These are phyloP conservation scores for Neostapfia colusana DNA, from an alignment of 176 grass and related monocot genomes.

Conservation along the genomic window DNA sequence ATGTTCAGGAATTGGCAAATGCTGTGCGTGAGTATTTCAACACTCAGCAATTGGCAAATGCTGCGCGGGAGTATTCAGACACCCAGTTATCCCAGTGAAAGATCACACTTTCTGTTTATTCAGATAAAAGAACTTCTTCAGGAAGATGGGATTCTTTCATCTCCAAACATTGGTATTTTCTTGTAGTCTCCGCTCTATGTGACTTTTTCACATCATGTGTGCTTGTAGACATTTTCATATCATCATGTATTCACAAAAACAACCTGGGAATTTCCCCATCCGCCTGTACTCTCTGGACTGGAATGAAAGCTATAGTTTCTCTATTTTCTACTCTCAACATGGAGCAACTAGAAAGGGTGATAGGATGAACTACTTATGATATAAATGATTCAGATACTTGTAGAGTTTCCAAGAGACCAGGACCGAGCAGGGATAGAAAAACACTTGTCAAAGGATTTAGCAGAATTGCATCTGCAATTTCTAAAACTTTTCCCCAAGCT, in stretches of 20 bases:
- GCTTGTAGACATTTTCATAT: neutral
- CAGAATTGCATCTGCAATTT: neutral
- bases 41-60: conserved; percentile 54
- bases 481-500: neutral
- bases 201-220: neutral
- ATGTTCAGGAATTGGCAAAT: conserved; percentile 72
- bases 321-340: neutral
- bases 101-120: neutral
- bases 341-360: neutral
- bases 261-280: neutral
- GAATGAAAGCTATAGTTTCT: neutral
- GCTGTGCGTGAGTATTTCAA: conserved; percentile 36
- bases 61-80: conserved; percentile 49
- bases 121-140: neutral
- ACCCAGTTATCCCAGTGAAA: neutral
- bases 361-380: too few relatives aligned
- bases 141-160: neutral
- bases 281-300: neutral
- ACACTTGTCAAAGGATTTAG: too few relatives aligned
- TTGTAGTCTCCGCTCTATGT: neutral
- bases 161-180: neutral
- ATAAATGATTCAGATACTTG: too few relatives aligned
- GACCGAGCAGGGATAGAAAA: too few relatives aligned
- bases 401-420: too few relatives aligned
- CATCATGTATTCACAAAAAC: neutral